Percentiles rank a stretch among this genome's conserved stretches.
These are phyloP conservation scores for Mucor lusitanicus DNA, from an alignment of 371 early-diverging fungal species.

Conservation along the genomic window DNA sequence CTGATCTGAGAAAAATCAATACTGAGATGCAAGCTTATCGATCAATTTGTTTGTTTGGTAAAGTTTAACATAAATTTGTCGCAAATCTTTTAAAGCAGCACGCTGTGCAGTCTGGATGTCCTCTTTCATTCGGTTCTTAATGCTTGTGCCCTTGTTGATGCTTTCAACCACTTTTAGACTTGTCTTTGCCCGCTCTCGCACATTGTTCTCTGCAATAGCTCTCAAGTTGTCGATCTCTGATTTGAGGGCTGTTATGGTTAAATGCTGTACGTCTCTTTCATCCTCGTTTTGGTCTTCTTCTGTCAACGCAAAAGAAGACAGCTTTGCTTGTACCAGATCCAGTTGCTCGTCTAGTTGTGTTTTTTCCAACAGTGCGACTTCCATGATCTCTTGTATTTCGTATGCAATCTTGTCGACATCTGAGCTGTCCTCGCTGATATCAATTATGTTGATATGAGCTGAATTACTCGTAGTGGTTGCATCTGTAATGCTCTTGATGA, in stretches of 20 bases:
- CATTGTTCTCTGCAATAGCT: constrained; percentile 10
- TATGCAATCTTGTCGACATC: background rate
- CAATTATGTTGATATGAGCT: background rate
- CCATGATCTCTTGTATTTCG: constrained; percentile 7
- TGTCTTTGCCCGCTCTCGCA: constrained; percentile 3
- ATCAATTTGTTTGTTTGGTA: constrained; percentile 4
- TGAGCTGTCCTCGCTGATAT: background rate
- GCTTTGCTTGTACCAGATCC: background rate
- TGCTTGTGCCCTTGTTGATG: background rate
- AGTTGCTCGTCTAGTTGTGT: background rate
- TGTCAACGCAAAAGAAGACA: background rate
- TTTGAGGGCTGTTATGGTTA: constrained; percentile 9
- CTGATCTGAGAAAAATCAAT: too few species aligned
- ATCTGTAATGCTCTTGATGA: constrained; percentile 1
- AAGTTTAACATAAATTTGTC: background rate
- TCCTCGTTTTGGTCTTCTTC: background rate
- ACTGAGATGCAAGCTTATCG: background rate
- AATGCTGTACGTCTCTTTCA: background rate
- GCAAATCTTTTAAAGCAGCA: background rate
- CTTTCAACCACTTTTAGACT: background rate
- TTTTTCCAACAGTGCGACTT: background rate
- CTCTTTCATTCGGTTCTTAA: background rate
- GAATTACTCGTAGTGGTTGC: background rate
- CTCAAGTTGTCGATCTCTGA: constrained; percentile 11
- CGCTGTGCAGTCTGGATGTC: constrained; percentile 5